These are phyloP conservation scores for Colletotrichum cereale DNA, from an alignment of 2,329 filamentous ascomycete species.

Conservation along the genomic window DNA sequence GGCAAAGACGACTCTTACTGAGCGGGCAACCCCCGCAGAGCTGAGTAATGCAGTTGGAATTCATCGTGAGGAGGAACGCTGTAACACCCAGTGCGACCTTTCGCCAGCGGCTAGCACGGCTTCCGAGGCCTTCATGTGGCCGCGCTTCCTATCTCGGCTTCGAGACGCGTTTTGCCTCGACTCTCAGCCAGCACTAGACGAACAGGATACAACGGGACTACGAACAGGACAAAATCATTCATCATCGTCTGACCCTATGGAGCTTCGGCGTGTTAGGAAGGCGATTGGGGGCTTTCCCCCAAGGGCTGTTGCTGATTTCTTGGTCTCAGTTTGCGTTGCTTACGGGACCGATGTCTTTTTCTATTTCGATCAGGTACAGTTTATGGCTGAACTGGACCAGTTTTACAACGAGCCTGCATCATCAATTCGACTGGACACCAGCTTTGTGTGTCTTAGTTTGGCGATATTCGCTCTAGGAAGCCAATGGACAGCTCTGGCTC, in stretches of 20 bases:
- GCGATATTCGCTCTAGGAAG: slow-evolving; percentile 49
- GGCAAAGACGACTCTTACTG: slow-evolving; percentile 31
- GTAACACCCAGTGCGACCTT: neutral
- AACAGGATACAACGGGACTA: slow-evolving; percentile 42
- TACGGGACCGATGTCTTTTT: slow-evolving; percentile 47
- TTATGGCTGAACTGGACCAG: slow-evolving; percentile 44
- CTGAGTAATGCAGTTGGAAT: neutral
- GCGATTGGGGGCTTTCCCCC: slow-evolving; percentile 46
- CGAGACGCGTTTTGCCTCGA: slow-evolving; percentile 48
- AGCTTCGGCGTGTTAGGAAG: slow-evolving; percentile 42
- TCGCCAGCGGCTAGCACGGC: slow-evolving; percentile 37
- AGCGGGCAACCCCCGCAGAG: neutral
- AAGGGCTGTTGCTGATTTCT: slow-evolving; percentile 46
- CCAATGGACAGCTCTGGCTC: slow-evolving; percentile 50
- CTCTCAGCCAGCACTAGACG: slow-evolving; percentile 38
- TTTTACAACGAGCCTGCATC: slow-evolving; percentile 45
- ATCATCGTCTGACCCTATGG: slow-evolving; percentile 35
- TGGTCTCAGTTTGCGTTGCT: slow-evolving; percentile 47
- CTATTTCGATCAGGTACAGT: slow-evolving; percentile 47
- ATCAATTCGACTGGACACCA: slow-evolving; percentile 42
- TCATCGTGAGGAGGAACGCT: rapidly evolving
- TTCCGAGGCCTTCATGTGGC: slow-evolving; percentile 46
- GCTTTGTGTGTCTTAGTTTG: slow-evolving; percentile 46
- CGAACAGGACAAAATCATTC: slow-evolving; percentile 41
- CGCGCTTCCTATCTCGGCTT: slow-evolving; percentile 44